phyloP scores from a whole-genome alignment of 768 basidiomycete genomes.

The Udeniomyces megalosporus region DNA sequence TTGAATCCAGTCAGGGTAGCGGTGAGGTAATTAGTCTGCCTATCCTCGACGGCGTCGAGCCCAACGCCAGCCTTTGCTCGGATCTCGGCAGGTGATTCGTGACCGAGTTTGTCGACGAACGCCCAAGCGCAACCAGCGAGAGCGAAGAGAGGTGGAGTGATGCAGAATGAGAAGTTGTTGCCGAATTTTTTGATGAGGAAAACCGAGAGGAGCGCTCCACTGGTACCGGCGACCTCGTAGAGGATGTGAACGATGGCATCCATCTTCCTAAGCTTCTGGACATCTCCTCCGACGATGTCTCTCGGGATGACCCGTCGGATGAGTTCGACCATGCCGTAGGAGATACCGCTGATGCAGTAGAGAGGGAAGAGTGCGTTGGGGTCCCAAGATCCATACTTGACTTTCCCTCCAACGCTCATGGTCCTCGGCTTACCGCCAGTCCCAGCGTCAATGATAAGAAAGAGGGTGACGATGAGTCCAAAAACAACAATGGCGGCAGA shows the following conservation, averaged over 20 bases:
- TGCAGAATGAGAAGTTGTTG: slow-evolving; percentile 16
- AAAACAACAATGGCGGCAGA: slow-evolving; percentile 21
- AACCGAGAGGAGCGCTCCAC: slow-evolving; percentile 23
- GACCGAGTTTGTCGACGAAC: slow-evolving; percentile 13
- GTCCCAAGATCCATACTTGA: slow-evolving; percentile 21
- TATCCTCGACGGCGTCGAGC: neutral
- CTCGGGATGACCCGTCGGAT: slow-evolving; percentile 24
- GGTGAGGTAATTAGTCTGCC: neutral
- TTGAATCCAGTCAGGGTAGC: neutral
- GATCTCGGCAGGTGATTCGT: neutral
- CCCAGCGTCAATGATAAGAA: slow-evolving; percentile 23
- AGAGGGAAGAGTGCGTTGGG: slow-evolving; percentile 21
- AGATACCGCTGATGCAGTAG: slow-evolving; percentile 22
- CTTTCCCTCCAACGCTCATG: slow-evolving; percentile 3
- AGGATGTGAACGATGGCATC: slow-evolving; percentile 19
- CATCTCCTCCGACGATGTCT: slow-evolving; percentile 21
- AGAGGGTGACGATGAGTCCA: slow-evolving; percentile 20
- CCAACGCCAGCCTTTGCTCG: neutral
- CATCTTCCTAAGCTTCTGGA: slow-evolving; percentile 16
- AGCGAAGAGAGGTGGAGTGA: slow-evolving; percentile 20
- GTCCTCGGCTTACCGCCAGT: slow-evolving; percentile 18
- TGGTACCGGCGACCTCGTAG: slow-evolving; percentile 27
- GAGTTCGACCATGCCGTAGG: slow-evolving; percentile 26
- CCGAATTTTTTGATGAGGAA: slow-evolving; percentile 17
- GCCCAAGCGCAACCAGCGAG: slow-evolving; percentile 17